Base-by-base conservation (phyloP, 2,329 filamentous ascomycete species). In the Huntiella abstrusa region DNA sequence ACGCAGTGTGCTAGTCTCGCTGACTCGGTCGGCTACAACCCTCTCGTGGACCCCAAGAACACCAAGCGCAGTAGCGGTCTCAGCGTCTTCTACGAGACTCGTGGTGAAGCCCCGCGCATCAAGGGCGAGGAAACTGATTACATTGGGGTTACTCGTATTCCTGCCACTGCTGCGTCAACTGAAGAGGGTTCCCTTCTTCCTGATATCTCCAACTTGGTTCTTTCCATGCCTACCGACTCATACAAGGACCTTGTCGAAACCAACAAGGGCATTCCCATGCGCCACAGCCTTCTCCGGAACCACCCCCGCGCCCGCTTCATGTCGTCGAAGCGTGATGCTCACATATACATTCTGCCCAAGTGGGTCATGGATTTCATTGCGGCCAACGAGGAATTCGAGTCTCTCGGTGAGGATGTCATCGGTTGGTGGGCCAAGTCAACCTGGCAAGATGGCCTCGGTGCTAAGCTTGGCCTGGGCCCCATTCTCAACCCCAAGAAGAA, bases 71-170 rank as follows among this genome's bases (percentile, higher is more conserved):
- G 81, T 60, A 86, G 87, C 37, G 91, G 85, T 1, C 66, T 96
- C 34, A 80, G 82, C 4, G 82, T 98, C 1, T 96, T 83, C 77
- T 96, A 95, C 60, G 76, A 88, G 56, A 93, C 86, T 1, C 84
- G 84, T 58, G 62, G 65, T 2, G 80, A 81, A 51, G 77, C 75
- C 4, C 50, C 45, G 19, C 75, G 77, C 33, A 72, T 88, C 51
- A 96, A 95, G 63, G 80, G 80, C 40, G 85, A 95, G 59, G 86
- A 94, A 59, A 91, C 85, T 2, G 88, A 96, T 57, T 95, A 95
- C 58, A 73, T 95, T 55, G 83, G 80, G 6, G 85, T 83, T 1
- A 72, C 81, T 0, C 76, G 82, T 3, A 64, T 91, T 4, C 65
- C 76, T 3, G 57, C 67, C 4, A 64, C 75, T 0, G 57, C 67